Conservation (phyloP, 805 yeast species). For the Candida insectalens region DNA sequence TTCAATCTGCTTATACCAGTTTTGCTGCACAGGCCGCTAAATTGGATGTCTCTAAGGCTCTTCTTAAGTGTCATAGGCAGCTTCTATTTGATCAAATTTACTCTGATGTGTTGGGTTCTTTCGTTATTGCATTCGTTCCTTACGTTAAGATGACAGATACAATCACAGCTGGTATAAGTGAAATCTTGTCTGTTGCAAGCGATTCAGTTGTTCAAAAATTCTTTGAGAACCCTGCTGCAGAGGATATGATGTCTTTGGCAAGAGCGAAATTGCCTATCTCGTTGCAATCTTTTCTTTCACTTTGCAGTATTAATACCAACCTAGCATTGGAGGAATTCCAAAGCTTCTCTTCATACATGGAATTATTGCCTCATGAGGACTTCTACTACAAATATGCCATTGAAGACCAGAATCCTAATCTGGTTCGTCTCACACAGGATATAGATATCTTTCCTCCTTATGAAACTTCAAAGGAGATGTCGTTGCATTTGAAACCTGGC, state of each 20-base stretch:
- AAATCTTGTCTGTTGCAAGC: conserved; percentile 35
- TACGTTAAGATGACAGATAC: conserved; percentile 36
- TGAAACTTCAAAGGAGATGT: conserved; percentile 34
- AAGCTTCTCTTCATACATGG: conserved; percentile 53
- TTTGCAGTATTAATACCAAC: conserved; percentile 53
- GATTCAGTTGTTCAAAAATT: conserved; percentile 33
- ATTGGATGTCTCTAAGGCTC: conserved; percentile 35
- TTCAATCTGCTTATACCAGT: conserved; percentile 18
- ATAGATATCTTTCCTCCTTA: conserved; percentile 41
- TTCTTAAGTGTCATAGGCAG: conserved; percentile 30
- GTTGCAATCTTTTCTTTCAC: conserved; percentile 48
- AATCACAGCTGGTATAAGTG: conserved; percentile 31
- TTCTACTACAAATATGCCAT: conserved; percentile 32
- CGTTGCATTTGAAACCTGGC: conserved; percentile 36
- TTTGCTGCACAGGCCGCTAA: conserved; percentile 31
- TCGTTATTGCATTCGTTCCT: conserved; percentile 37
- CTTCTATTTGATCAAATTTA: conserved; percentile 42
- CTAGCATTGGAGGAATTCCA: conserved; percentile 58
- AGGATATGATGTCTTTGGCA: conserved; percentile 38
- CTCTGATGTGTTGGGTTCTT: conserved; percentile 37
- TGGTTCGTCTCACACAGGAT: conserved; percentile 31
- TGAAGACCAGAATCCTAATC: conserved; percentile 43
- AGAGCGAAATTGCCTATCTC: conserved; percentile 69
- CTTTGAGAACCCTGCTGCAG: conserved; percentile 34
- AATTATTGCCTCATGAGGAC: conserved; percentile 29